Evolutionary conservation across 139 green algal genomes (phyloP).

Genomic region (Diplosphaera chodatii): DNA sequence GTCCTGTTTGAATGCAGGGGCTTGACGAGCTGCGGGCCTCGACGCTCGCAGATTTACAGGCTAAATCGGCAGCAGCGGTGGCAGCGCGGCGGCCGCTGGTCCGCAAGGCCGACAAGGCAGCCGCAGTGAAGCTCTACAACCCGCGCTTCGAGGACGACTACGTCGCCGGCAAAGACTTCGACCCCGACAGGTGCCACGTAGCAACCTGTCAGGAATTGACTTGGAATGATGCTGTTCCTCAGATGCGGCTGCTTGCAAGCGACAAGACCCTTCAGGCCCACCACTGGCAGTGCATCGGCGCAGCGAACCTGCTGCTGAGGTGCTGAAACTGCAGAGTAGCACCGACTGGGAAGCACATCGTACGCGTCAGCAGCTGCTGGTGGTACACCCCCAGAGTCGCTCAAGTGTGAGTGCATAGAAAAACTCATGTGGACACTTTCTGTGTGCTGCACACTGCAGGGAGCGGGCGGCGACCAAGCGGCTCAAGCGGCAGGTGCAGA

Average conservation of each 20-base stretch:
- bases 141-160: slow-evolving; percentile 87
- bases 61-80: slow-evolving; percentile 3
- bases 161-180: slow-evolving; percentile 61
- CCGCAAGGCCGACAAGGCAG: not conserved
- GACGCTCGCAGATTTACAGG: slow-evolving; percentile 25
- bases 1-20: not conserved
- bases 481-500: slow-evolving; percentile 59
- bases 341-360: too few relatives aligned
- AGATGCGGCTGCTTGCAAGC: too few relatives aligned
- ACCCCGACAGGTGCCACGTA: slow-evolving; percentile 59
- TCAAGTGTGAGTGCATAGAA: too few relatives aligned
- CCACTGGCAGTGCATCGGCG: too few relatives aligned
- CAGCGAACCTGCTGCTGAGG: too few relatives aligned
- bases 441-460: slow-evolving; percentile 29
- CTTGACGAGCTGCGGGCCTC: slow-evolving; percentile 15
- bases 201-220: too few relatives aligned
- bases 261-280: too few relatives aligned
- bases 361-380: too few relatives aligned
- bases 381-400: too few relatives aligned
- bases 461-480: slow-evolving; percentile 48
- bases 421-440: too few relatives aligned
- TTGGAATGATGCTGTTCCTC: too few relatives aligned
- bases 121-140: slow-evolving; percentile 65
- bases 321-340: too few relatives aligned
- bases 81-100: slow-evolving; percentile 17